These are phyloP conservation scores for Chaetoscypha palmicola DNA, from an alignment of 2,329 filamentous ascomycete genomes.

Conservation along the genomic window DNA sequence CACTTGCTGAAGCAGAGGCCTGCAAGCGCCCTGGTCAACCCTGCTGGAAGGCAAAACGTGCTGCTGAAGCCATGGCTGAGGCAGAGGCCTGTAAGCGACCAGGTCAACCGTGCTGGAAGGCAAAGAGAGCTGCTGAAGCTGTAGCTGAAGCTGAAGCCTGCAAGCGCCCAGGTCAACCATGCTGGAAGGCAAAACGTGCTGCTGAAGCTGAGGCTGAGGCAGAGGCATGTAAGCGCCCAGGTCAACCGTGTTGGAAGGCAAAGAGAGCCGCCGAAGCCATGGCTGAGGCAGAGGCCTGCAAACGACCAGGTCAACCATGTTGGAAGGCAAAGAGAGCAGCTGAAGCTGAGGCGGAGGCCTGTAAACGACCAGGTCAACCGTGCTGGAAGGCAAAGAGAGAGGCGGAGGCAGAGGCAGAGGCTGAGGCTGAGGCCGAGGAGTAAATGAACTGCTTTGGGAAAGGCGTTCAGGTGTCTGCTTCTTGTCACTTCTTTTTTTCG, in stretches of 20 bases:
- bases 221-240: background rate
- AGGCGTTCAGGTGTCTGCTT: too few species aligned
- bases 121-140: constrained; percentile 5
- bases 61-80: background rate
- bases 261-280: constrained; percentile 20
- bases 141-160: constrained; percentile 20
- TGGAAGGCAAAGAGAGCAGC: constrained; percentile 25
- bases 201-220: too few species aligned
- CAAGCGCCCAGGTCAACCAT: constrained; percentile 20
- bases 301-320: constrained; percentile 13
- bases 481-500: too few species aligned
- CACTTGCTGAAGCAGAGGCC: background rate
- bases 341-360: constrained; percentile 20
- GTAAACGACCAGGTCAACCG: constrained; percentile 12
- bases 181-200: constrained; percentile 26
- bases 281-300: constrained; percentile 20
- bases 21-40: constrained; percentile 4
- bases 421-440: constrained; percentile 12
- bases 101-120: constrained; percentile 5
- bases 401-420: constrained; percentile 6
- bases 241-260: constrained; percentile 20
- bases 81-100: constrained; percentile 35
- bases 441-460: too few species aligned
- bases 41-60: too few species aligned
- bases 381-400: constrained; percentile 24